Conservation (phyloP, 805 yeast species). For the Cyberlindnera petersonii region DNA sequence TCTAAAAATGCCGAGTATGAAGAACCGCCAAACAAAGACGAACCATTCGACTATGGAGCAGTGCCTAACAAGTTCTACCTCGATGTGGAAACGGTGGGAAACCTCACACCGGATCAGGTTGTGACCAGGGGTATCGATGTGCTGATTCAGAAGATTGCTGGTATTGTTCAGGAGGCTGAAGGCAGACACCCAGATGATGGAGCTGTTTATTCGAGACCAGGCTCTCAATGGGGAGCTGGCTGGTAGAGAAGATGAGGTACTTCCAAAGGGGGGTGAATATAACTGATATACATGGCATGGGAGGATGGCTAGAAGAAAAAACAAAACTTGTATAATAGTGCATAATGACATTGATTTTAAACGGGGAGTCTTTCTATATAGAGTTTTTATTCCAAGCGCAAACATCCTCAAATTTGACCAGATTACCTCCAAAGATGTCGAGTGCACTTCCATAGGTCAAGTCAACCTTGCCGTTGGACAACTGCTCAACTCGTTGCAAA, state of each 20-base stretch:
- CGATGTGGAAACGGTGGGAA: conserved; percentile 91
- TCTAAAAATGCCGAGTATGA: conserved; percentile 90
- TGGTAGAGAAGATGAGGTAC: neutral
- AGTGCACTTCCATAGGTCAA: conserved; percentile 89
- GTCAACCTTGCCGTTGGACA: conserved; percentile 84
- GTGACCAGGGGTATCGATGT: conserved; percentile 80
- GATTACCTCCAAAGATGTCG: conserved; percentile 89
- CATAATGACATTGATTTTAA: neutral
- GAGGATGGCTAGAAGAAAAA: neutral
- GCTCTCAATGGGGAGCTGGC: conserved; percentile 7
- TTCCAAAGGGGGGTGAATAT: too few species aligned
- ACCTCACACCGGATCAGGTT: conserved; percentile 84
- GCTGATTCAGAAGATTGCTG: conserved; percentile 86
- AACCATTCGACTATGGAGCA: conserved; percentile 79
- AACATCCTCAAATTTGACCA: conserved; percentile 74
- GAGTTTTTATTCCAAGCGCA: conserved; percentile 82
- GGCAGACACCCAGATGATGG: conserved; percentile 8
- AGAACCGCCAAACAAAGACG: conserved; percentile 88
- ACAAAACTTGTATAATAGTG: neutral
- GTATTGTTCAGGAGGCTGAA: conserved; percentile 64
- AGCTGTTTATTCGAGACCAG: conserved; percentile 5
- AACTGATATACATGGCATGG: too few species aligned
- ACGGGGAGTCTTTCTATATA: too few species aligned
- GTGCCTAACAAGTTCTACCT: conserved; percentile 78
- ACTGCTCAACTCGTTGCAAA: conserved; percentile 54